phyloP scores from a whole-genome alignment of 106 monocot genomes.

The Apostasia shenzhenica region DNA sequence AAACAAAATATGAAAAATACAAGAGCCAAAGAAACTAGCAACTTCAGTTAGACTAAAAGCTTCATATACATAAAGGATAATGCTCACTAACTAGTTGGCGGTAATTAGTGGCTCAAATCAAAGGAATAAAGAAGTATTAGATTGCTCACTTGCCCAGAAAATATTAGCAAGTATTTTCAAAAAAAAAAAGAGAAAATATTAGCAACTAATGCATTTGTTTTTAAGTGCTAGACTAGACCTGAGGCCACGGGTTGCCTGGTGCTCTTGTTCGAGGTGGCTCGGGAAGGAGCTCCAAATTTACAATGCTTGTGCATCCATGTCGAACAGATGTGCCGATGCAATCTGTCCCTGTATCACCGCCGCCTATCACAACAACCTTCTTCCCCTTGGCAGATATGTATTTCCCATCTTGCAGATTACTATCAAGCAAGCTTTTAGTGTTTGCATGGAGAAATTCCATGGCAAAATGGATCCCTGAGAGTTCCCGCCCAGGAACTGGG shows the following conservation, averaged over 20 bases:
- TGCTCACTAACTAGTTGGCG: too few species aligned
- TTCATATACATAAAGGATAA: too few species aligned
- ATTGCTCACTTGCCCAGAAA: not conserved
- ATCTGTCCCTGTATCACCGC: constrained; percentile 98
- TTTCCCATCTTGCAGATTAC: constrained; percentile 75
- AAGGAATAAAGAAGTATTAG: too few species aligned
- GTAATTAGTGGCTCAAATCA: too few species aligned
- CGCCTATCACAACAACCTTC: constrained; percentile 96
- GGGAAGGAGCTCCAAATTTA: constrained; percentile 88
- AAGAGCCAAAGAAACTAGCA: not conserved
- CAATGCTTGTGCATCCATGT: constrained; percentile 73
- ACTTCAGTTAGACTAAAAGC: not conserved
- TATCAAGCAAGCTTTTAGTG: constrained; percentile 97
- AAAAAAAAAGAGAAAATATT: not conserved
- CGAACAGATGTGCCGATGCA: constrained; percentile 96
- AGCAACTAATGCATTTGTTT: not conserved
- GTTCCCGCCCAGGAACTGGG: constrained; percentile 74
- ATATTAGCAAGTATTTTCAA: not conserved
- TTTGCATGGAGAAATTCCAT: constrained; percentile 99
- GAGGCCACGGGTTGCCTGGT: constrained; percentile 93
- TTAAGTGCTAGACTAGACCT: constrained; percentile 37
- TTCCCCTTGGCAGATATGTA: constrained; percentile 94
- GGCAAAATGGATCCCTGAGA: constrained; percentile 86
- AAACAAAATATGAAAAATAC: not conserved
- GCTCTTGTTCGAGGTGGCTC: constrained; percentile 77